Percentiles rank a stretch among this genome's conserved stretches.
These are phyloP conservation scores for Mucor saturninus DNA, from an alignment of 371 early-diverging fungal species.

Conservation along the genomic window DNA sequence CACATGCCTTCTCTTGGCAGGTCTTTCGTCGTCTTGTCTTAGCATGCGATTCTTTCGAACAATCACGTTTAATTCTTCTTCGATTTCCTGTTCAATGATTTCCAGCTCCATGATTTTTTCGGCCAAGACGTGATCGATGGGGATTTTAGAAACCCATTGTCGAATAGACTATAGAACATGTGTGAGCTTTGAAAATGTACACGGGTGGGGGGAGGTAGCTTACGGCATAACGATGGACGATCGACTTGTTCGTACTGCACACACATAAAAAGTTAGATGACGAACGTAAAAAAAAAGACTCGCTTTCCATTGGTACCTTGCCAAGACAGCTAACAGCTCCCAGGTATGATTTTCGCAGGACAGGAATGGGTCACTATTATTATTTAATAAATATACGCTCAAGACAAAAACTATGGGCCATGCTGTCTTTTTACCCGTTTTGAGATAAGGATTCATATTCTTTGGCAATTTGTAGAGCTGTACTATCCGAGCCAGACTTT, in stretches of 20 bases:
- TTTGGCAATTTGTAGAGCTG: conserved; percentile 1
- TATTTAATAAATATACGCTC: too few relatives aligned
- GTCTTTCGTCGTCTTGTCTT: neutral
- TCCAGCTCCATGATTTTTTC: conserved; percentile 7
- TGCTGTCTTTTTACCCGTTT: neutral
- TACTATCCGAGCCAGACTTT: neutral
- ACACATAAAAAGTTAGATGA: neutral
- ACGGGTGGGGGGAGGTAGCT: neutral
- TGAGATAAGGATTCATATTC: conserved; percentile 2
- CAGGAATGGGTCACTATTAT: conserved; percentile 1
- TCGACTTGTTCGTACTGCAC: conserved; percentile 6
- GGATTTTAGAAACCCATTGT: conserved; percentile 16
- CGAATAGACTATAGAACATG: conserved; percentile 2
- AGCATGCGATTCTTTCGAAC: conserved; percentile 5
- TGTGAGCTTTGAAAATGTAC: neutral
- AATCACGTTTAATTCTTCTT: neutral
- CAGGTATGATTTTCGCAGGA: conserved; percentile 14
- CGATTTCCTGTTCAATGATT: conserved; percentile 28
- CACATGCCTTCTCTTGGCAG: conserved; percentile 3
- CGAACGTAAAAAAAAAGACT: neutral
- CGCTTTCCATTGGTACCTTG: conserved; percentile 2
- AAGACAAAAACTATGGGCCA: too few relatives aligned
- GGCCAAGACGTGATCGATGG: neutral
- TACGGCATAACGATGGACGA: conserved; percentile 7
- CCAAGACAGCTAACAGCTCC: conserved; percentile 3